Conservation (phyloP, 768 basidiomycete species). For the Paxillus ammoniavirescens region DNA sequence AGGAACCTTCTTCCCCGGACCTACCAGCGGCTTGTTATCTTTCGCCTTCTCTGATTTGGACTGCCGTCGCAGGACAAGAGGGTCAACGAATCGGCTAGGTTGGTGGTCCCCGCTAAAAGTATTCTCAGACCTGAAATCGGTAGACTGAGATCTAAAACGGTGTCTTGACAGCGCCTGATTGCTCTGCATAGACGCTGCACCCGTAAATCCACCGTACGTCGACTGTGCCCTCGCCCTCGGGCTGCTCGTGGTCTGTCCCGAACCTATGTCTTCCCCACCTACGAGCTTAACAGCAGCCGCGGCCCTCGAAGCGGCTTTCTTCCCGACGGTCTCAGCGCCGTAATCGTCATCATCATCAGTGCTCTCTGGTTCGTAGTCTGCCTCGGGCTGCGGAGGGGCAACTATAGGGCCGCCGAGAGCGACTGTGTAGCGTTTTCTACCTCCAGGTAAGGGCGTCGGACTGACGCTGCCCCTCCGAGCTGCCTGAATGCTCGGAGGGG, state of each 20-base stretch:
- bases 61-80: constrained; percentile 67
- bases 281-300: constrained; percentile 35
- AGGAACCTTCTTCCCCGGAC: constrained; percentile 57
- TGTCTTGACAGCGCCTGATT: constrained; percentile 26
- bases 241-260: constrained; percentile 11
- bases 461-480: constrained; percentile 56
- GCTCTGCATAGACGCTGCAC: constrained; percentile 26
- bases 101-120: constrained; percentile 10
- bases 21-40: constrained; percentile 39
- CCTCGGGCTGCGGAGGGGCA: constrained; percentile 23
- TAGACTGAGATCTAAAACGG: constrained; percentile 40
- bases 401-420: constrained; percentile 76
- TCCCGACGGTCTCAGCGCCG: constrained; percentile 55
- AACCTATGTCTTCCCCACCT: constrained; percentile 22
- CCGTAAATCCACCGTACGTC: constrained; percentile 40
- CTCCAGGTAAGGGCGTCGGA: constrained; percentile 57
- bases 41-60: constrained; percentile 43
- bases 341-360: constrained; percentile 36
- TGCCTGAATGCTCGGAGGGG: constrained; percentile 39
- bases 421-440: constrained; percentile 79
- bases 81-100: constrained; percentile 66
- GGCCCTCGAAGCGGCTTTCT: constrained; percentile 33
- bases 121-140: constrained; percentile 29
- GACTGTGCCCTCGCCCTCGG: constrained; percentile 56
- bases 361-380: constrained; percentile 30